These are phyloP conservation scores for Botryosphaeria dothidea DNA, from an alignment of 2,329 filamentous ascomycete species.

Conservation along the genomic window DNA sequence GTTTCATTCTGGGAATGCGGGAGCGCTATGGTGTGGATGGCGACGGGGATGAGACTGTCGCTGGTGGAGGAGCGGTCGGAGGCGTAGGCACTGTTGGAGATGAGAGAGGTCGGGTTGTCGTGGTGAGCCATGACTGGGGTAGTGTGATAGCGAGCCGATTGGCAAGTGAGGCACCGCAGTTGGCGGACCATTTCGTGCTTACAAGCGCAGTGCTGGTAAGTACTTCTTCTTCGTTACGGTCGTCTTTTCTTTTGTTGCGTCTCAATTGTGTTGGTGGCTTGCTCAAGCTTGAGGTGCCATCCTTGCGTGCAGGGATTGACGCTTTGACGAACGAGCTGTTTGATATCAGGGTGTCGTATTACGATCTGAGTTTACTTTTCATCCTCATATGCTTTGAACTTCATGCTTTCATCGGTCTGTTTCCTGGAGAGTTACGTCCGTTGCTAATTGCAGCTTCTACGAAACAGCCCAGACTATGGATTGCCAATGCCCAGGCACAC, in stretches of 20 bases:
- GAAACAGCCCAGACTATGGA: constrained; percentile 43
- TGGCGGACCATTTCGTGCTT: constrained; percentile 59
- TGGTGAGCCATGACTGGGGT: constrained; percentile 59
- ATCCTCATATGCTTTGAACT: not conserved
- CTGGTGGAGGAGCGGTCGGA: not conserved
- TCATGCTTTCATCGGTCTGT: no score
- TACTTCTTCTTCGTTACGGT: not conserved
- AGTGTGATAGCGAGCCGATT: constrained; percentile 54
- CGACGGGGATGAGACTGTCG: not conserved
- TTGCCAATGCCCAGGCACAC: constrained; percentile 44
- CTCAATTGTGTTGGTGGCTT: not conserved
- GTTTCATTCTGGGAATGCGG: constrained; percentile 55
- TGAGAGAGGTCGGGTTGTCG: constrained; percentile 36
- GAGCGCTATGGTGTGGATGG: constrained; percentile 26
- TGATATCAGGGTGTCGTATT: not conserved
- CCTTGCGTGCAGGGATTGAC: not conserved
- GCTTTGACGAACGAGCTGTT: not conserved
- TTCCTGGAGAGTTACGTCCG: no score
- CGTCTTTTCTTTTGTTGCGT: not conserved
- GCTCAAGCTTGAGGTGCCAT: not conserved
- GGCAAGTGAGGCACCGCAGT: constrained; percentile 57
- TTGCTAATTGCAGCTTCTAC: not conserved
- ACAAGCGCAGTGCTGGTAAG: constrained; percentile 56
- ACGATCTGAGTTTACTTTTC: not conserved
- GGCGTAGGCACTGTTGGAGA: not conserved